A percentile compares a stretch with the other conserved stretches of the same genome.
Evolutionary conservation across 306 rosid genomes (phyloP).

Genomic region (Prunus padus): DNA sequence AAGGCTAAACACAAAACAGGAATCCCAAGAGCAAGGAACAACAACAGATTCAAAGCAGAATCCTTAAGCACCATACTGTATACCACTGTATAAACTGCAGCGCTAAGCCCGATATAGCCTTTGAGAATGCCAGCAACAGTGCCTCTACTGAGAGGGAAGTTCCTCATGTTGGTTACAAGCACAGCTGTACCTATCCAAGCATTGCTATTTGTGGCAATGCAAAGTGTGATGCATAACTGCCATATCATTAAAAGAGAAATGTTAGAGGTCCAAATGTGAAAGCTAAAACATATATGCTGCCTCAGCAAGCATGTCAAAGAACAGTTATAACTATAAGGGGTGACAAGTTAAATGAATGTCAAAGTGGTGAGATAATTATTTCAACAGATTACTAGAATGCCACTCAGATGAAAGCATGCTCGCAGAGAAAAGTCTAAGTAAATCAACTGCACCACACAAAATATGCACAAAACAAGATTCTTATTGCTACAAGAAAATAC

Average conservation of each 20-base stretch:
- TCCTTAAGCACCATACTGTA: conserved; percentile 44
- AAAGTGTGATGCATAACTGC: conserved; percentile 71
- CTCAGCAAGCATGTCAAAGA: conserved; percentile 1
- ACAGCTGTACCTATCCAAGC: conserved; percentile 84
- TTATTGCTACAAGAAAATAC: background rate
- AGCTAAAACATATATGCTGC: background rate
- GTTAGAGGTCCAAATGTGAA: conserved; percentile 19
- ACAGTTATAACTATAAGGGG: background rate
- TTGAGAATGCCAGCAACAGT: conserved; percentile 83
- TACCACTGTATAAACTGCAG: conserved; percentile 72
- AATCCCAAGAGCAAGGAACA: conserved; percentile 65
- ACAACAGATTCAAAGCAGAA: conserved; percentile 55
- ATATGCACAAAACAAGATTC: background rate
- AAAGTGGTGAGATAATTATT: background rate
- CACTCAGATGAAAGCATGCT: background rate
- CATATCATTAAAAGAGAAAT: conserved; percentile 17
- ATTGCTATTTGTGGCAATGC: conserved; percentile 57
- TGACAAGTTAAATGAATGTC: background rate
- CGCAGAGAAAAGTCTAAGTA: background rate
- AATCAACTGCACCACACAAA: background rate
- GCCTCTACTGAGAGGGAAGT: conserved; percentile 88
- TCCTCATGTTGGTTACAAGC: conserved; percentile 90
- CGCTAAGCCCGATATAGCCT: conserved; percentile 81
- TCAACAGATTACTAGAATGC: background rate
- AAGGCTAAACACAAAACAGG: conserved; percentile 52